Base-by-base conservation (phyloP, 805 yeast species). In the Sungouiella blattae region DNA sequence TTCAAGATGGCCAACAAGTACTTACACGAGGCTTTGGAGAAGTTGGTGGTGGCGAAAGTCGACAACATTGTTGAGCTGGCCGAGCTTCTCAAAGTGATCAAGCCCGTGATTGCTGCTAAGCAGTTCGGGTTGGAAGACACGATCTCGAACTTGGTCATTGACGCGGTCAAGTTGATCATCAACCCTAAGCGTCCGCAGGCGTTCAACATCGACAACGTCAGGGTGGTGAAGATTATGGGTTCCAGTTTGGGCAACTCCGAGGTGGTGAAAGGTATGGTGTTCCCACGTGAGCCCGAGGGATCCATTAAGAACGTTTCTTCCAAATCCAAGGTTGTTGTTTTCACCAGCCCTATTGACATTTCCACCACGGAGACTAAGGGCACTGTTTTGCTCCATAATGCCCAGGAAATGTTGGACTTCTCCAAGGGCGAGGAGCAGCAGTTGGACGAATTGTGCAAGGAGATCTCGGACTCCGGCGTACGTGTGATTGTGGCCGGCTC, bases 351-450 rank as follows among this genome's bases (percentile, higher is more conserved):
- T 18, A 78, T 93, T 36, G 98, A 93, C 64, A 87, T 87, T 41
- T 83, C 96, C 11, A 83, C 88, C 41, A 89, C 98, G n/a, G 98
- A 93, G 67, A 91, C 98, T 15, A 91, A 91, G 67, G 98, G 98
- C 33, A 93, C 98, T 11, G 98, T 93, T 32, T 71, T 93, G 52
- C 74, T 93, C 47, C 96, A 93, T 67, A 89, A 87, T 55, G 98
- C 98, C 9, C 75, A 91, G 61, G 98, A 93, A 64, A 89, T 93
- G 97, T 72, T 91, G 46, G 94, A 88, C 54, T 93, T 93, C 67
- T 78, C 95, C 47, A 86, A 83, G 69, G 98, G 97, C 52, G 98
- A 93, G 66, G 98, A 93, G 64, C 82, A 80, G 35, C 97, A 87
- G 60, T 75, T 93, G 52, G 96, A 93, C 56, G 78, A 77, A 56